Conservation (phyloP, 2,329 filamentous ascomycete species). For the Ramichloridium luteum region DNA sequence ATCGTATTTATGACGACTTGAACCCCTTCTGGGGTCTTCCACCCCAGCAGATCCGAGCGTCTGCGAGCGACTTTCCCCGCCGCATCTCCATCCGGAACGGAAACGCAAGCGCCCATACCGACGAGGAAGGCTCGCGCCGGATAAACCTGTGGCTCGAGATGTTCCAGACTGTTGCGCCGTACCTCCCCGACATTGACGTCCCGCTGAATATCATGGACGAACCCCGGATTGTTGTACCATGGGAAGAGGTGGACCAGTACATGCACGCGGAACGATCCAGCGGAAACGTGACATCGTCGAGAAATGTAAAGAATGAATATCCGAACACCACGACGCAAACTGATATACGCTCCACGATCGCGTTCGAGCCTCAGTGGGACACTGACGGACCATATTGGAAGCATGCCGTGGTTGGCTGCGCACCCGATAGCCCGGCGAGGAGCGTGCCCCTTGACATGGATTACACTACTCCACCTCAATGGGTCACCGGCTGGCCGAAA, state of each 20-base stretch:
- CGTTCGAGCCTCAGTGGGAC: conserved; percentile 25
- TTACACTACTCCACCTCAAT: conserved; percentile 9
- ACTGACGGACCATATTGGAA: conserved; percentile 30
- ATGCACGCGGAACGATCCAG: conserved; percentile 22
- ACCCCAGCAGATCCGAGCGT: conserved; percentile 25
- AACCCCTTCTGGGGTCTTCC: conserved; percentile 34
- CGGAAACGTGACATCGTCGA: no score
- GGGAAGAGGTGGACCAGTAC: conserved; percentile 21
- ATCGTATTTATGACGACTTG: conserved; percentile 36
- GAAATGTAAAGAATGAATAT: no score
- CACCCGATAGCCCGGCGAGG: conserved; percentile 27
- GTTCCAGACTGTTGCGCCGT: conserved; percentile 22
- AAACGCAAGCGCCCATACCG: conserved; percentile 22
- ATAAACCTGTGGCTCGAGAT: conserved; percentile 25
- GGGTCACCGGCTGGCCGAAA: conserved; percentile 9
- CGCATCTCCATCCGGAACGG: conserved; percentile 27
- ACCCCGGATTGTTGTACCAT: conserved; percentile 30
- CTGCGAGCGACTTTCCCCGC: conserved; percentile 1
- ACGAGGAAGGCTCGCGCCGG: conserved; percentile 14
- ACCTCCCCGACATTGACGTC: conserved; percentile 25
- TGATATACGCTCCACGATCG: no score
- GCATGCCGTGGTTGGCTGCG: conserved; percentile 31
- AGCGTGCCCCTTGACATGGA: conserved; percentile 19
- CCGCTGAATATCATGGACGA: conserved; percentile 36
- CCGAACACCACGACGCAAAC: no score